A percentile compares a stretch with the other conserved stretches of the same genome.
Conservation (phyloP, 768 basidiomycete genomes). For the Lepiota brunneoincarnata region DNA sequence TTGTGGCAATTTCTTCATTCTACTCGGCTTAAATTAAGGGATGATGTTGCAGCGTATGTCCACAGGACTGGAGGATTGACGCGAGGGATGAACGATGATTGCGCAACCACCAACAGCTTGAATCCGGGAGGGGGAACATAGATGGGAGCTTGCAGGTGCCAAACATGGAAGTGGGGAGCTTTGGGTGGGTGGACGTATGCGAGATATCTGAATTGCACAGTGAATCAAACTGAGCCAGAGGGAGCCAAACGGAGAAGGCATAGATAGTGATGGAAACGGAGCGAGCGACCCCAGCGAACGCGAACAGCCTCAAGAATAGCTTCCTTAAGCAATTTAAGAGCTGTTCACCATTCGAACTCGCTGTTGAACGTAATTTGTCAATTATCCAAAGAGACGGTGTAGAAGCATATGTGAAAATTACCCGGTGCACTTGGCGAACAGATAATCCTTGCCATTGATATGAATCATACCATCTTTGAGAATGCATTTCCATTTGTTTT, state of each 20-base stretch:
- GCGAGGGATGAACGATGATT: too few relatives aligned
- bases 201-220: background rate
- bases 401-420: constrained; percentile 34
- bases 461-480: constrained; percentile 98
- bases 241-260: background rate
- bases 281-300: background rate
- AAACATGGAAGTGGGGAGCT: background rate
- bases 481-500: constrained; percentile 99
- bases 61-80: background rate
- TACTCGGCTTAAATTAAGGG: background rate
- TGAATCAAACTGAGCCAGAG: background rate
- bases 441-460: constrained; percentile 94
- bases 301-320: constrained; percentile 1
- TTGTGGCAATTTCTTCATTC: background rate
- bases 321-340: background rate
- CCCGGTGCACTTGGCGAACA: constrained; percentile 97
- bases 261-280: background rate
- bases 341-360: constrained; percentile 40
- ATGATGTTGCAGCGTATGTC: background rate
- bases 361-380: constrained; percentile 19
- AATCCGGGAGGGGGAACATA: background rate
- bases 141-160: constrained; percentile 1
- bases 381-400: background rate
- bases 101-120: background rate
- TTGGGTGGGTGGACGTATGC: background rate